Percentiles rank a stretch among this genome's conserved stretches.
Conservation (phyloP, 2,329 filamentous ascomycete species). For the Decorospora gaudefroyi region DNA sequence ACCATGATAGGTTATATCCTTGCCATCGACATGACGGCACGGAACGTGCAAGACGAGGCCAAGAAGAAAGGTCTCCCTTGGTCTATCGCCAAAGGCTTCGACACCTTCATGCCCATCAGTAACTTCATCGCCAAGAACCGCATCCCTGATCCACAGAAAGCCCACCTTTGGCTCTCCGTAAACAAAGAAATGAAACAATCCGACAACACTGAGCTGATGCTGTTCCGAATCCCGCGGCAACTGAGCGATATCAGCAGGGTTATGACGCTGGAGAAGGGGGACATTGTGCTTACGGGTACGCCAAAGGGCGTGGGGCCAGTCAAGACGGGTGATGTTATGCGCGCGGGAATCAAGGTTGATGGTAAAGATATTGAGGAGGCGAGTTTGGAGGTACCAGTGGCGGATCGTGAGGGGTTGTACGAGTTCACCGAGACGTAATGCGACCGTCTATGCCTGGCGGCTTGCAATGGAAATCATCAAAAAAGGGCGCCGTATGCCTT, state of each 20-base stretch:
- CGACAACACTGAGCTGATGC: constrained; percentile 91
- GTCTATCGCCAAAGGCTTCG: constrained; percentile 96
- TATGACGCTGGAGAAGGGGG: constrained; percentile 90
- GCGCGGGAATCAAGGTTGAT: constrained; percentile 75
- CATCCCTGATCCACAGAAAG: constrained; percentile 85
- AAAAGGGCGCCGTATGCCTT: neutral
- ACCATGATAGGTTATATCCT: constrained; percentile 72
- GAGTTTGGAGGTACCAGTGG: constrained; percentile 79
- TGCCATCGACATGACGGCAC: constrained; percentile 95
- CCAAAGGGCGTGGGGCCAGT: constrained; percentile 93
- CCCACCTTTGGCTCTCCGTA: constrained; percentile 83
- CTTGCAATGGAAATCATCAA: neutral
- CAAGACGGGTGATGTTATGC: constrained; percentile 83
- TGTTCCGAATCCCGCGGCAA: constrained; percentile 86
- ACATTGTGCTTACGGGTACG: constrained; percentile 94
- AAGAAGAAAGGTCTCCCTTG: constrained; percentile 97
- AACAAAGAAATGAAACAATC: constrained; percentile 78
- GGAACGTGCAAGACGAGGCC: constrained; percentile 93
- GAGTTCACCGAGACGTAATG: constrained; percentile 63
- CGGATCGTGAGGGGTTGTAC: constrained; percentile 78
- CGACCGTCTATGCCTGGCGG: too few relatives aligned
- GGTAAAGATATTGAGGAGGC: constrained; percentile 86
- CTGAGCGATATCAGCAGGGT: constrained; percentile 91
- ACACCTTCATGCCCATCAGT: constrained; percentile 92
- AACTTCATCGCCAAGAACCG: constrained; percentile 76